phyloP scores from a whole-genome alignment of 371 early-diverging fungal genomes.

The Lichtheimia ramosa region DNA sequence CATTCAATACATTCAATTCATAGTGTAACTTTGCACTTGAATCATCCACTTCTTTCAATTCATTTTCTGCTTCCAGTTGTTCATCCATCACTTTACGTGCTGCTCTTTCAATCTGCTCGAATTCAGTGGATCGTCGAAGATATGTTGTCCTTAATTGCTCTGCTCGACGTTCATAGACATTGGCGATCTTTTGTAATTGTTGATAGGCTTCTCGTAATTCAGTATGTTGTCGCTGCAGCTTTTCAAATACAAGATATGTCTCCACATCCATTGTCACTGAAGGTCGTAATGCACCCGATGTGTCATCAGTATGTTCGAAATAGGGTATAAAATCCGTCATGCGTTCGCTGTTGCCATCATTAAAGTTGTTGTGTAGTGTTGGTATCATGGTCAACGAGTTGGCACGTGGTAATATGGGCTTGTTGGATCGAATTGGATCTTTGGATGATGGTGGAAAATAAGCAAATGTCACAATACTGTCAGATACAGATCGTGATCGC shows the following conservation, averaged over 20 bases:
- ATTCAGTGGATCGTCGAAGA: conserved; percentile 26
- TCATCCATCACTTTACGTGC: conserved; percentile 30
- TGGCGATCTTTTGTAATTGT: conserved; percentile 26
- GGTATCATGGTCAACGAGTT: conserved; percentile 17
- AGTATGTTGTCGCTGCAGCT: conserved; percentile 33
- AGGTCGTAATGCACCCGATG: conserved; percentile 10
- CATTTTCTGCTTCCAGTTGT: conserved; percentile 28
- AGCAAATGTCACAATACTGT: conserved; percentile 10
- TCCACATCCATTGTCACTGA: conserved; percentile 30
- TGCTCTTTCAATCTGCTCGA: conserved; percentile 26
- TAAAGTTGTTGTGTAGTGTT: not conserved
- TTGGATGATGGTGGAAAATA: not conserved
- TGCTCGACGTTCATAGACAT: conserved; percentile 32
- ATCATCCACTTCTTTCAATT: conserved; percentile 40
- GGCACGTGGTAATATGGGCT: conserved; percentile 10
- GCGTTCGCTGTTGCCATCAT: not conserved
- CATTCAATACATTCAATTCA: conserved; percentile 45
- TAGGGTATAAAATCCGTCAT: conserved; percentile 5
- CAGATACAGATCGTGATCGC: conserved; percentile 25
- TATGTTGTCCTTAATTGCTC: conserved; percentile 27
- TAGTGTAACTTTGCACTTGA: conserved; percentile 46
- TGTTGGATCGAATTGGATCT: not conserved
- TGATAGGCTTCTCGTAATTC: conserved; percentile 19
- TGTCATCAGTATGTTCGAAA: not conserved
- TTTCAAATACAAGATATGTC: conserved; percentile 40